Conservation (phyloP, 208 protist species). For the Acanthamoeba sp. region DNA sequence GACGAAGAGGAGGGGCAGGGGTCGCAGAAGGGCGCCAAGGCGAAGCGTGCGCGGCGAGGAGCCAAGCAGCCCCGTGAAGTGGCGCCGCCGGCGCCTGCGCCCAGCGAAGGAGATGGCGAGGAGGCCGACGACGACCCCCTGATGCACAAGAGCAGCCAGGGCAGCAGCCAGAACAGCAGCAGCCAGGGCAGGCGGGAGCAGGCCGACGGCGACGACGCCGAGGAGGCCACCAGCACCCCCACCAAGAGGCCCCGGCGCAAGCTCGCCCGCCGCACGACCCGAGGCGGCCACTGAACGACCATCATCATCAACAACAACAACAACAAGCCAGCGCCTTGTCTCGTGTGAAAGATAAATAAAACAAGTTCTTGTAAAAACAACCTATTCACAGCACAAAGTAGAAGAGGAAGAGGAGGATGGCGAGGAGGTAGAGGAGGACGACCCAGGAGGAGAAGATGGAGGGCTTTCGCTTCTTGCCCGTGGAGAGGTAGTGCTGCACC, state of each 20-base stretch:
- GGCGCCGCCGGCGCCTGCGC: not conserved
- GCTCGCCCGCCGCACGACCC: not conserved
- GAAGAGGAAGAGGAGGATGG: not conserved
- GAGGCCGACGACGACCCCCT: slow-evolving; percentile 27
- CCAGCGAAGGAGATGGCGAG: not conserved
- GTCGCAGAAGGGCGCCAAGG: not conserved
- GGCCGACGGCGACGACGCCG: not conserved
- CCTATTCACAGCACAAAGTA: not conserved
- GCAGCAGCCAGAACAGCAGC: not conserved
- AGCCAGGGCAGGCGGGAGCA: not conserved
- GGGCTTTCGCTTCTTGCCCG: slow-evolving; percentile 12
- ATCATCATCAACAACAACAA: too few relatives aligned
- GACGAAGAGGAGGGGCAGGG: not conserved
- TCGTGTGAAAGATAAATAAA: not conserved
- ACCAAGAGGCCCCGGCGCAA: not conserved
- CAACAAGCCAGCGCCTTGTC: too few relatives aligned
- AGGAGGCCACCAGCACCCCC: not conserved
- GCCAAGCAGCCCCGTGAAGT: not conserved
- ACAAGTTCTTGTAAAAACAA: not conserved
- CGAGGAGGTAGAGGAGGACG: not conserved
- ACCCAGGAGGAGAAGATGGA: slow-evolving; percentile 41
- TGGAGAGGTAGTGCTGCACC: slow-evolving; percentile 10
- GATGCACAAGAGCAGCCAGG: not conserved
- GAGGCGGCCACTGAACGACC: not conserved
- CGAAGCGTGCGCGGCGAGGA: not conserved